Base-by-base conservation (phyloP, 108 stramenopile species). In the Fragilaria crotonensis region DNA sequence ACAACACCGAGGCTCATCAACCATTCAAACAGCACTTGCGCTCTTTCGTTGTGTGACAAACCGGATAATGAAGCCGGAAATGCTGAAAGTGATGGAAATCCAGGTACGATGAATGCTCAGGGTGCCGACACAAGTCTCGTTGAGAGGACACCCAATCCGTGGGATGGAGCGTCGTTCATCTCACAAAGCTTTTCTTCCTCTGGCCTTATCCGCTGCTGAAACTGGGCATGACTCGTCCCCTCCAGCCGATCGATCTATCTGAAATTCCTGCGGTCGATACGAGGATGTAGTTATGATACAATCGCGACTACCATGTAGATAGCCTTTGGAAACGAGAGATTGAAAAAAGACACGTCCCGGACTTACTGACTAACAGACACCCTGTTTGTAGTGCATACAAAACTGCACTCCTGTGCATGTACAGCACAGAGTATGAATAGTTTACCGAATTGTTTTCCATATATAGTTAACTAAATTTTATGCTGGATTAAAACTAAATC, bases 151-250 rank as follows among this genome's bases (percentile, higher is more conserved):
- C n/a, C 18, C 44, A 45, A 45, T 45, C n/a, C 44, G 44, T 45
- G 17, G 44, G n/a, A 17, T 45, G 44, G n/a, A n/a, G 44, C 17
- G 44, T n/a, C n/a, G n/a, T n/a, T n/a, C n/a, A n/a, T n/a, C n/a
- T n/a, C n/a, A n/a, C 77, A 5, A 69, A 65, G 50, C 26, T 83
- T 4, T 45, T 71, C 49, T 83, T 83, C 54, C 33, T 14, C n/a
- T 83, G 81, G 81, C 71, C 80, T 3, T 79, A 68, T 51, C 60
- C 69, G 2, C 46, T 81, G 20, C 65, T 85, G 14, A 60, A 76
- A 55, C 56, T 73, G 19, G 84, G 84, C 22, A 52, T 76, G 25
- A 30, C 66, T 52, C 63, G 73, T 44, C 75, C 84, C 4, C 65
- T 85, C 14, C 59, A 56, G 21, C 63, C 63, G 5, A 21, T 18